Conservation (phyloP, 163 green algal species). For the Scenedesmus sp. region DNA sequence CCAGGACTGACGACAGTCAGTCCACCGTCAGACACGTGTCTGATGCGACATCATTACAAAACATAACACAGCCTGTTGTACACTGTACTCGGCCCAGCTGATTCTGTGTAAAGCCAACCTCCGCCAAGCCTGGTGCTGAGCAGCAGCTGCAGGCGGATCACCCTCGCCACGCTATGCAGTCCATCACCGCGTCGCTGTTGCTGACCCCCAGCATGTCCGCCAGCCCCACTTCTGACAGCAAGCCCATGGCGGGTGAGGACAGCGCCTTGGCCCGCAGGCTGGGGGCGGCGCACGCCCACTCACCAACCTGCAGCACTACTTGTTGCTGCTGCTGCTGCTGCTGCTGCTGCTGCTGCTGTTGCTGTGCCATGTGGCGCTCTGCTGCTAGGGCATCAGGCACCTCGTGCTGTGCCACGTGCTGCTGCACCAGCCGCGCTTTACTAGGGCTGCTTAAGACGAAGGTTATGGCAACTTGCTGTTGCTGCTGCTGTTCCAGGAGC, state of each 20-base stretch:
- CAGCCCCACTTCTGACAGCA: conserved; percentile 41
- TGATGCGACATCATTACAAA: too few species aligned
- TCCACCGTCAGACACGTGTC: too few species aligned
- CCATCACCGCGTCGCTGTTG: conserved; percentile 43
- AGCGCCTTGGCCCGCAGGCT: conserved; percentile 26
- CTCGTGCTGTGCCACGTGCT: not conserved
- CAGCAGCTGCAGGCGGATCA: too few species aligned
- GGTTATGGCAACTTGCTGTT: not conserved
- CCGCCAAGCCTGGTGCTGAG: too few species aligned
- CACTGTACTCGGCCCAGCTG: too few species aligned
- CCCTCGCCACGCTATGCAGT: conserved; percentile 41
- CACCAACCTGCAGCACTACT: conserved; percentile 34
- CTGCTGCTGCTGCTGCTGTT: conserved; percentile 25
- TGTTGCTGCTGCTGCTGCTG: not conserved
- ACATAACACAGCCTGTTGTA: too few species aligned
- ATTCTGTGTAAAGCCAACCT: too few species aligned
- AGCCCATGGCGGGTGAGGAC: not conserved
- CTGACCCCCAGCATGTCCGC: conserved; percentile 33
- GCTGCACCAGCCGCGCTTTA: not conserved
- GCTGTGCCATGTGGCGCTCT: not conserved
- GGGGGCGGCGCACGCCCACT: conserved; percentile 19
- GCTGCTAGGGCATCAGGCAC: not conserved
- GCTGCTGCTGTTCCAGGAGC: conserved; percentile 34
- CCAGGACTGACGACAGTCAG: too few species aligned
- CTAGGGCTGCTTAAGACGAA: conserved; percentile 14